Percentiles rank a stretch among this genome's conserved stretches.
Conservation (phyloP, 1,139 yeast species). For the Hansenula sp. region DNA sequence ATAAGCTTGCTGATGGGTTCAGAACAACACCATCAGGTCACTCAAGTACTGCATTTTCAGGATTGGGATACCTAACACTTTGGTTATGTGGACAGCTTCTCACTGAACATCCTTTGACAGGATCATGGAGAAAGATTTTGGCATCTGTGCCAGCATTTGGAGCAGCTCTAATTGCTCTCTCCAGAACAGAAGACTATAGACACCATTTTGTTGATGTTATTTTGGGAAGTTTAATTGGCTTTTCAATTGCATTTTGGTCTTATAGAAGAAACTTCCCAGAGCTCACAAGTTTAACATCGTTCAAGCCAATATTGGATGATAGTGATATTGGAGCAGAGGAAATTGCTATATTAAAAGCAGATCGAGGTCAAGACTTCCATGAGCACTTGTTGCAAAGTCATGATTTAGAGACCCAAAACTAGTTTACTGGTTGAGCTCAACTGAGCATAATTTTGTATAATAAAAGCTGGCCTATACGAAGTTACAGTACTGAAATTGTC, state of each 20-base stretch:
- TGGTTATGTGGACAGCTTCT: conserved; percentile 64
- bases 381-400: conserved; percentile 7
- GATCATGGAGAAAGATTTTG: conserved; percentile 50
- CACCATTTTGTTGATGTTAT: conserved; percentile 72
- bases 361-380: conserved; percentile 11
- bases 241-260: conserved; percentile 33
- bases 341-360: conserved; percentile 11
- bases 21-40: conserved; percentile 82
- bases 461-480: too few species aligned
- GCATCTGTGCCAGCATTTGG: conserved; percentile 43
- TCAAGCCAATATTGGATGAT: conserved; percentile 34
- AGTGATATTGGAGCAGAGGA: conserved; percentile 26
- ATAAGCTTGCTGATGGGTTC: conserved; percentile 59
- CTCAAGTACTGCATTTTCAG: conserved; percentile 61
- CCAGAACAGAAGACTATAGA: conserved; percentile 75
- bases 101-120: conserved; percentile 37
- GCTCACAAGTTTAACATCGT: conserved; percentile 26
- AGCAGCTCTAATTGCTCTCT: conserved; percentile 63
- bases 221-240: conserved; percentile 56
- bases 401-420: background rate
- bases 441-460: too few species aligned
- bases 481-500: too few species aligned
- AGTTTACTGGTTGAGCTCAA: too few species aligned
- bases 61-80: conserved; percentile 56
- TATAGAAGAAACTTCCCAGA: conserved; percentile 47